Base-by-base conservation (phyloP, 495 filamentous ascomycete genomes). In the Acidomyces sp. region DNA sequence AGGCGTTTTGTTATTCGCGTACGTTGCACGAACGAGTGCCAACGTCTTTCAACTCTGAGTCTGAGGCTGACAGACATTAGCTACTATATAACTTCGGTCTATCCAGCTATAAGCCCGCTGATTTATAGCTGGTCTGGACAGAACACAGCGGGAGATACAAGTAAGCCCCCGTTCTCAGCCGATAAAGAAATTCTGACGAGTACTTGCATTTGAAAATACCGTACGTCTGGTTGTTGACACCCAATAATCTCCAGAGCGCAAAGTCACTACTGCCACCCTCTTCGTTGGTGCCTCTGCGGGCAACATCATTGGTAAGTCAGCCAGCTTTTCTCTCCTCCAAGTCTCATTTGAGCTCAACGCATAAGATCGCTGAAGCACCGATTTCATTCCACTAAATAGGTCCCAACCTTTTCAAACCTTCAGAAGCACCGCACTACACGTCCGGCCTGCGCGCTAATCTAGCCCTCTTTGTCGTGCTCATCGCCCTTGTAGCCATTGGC, bases 91-190 rank as follows among this genome's bases (percentile, higher is more conserved):
- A 74, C 75, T 53, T 77, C 58, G 49, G 69, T 57, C 32, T 77
- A 55, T 55, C 72, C 53, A 34, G 73, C 65, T 6, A 75, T 76
- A 23, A 71, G 71, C 6, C 74, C 74, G 1, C 52, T 78, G 39
- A 71, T 78, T 37, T 77, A 77, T 57, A 71, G 70, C 1, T 78
- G 73, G 73, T 69, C 66, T 1, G 67, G 70, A 0, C 71, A 64
- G 44, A 78, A 78, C 51, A 78, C 74, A 0, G 73, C 69, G 0
- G 74, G 74, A 7, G 73, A 78, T 43, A 77, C 74, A 4, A 78
- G n/a, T n/a, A n/a, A n/a, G n/a, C n/a, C n/a, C n/a, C n/a, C n/a
- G n/a, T n/a, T n/a, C n/a, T n/a, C n/a, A n/a, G n/a, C n/a, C n/a
- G n/a, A n/a, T n/a, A n/a, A n/a, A n/a, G n/a, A n/a, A n/a, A n/a